Conservation (phyloP, 2,329 filamentous ascomycete genomes). For the Fusarium tuaranense region DNA sequence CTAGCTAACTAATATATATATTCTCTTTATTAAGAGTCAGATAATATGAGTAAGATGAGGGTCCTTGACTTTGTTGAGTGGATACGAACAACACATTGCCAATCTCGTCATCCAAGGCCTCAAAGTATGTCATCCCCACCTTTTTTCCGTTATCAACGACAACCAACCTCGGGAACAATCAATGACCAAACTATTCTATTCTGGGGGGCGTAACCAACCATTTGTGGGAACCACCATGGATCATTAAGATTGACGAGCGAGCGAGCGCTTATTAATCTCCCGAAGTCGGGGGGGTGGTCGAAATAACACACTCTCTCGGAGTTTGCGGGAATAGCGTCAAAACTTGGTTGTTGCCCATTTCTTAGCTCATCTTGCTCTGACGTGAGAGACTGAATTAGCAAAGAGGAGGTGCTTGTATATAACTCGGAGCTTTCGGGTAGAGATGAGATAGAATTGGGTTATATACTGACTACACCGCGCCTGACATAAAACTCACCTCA, state of each 20-base stretch:
- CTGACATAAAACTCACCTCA: background rate
- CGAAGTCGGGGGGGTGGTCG: background rate
- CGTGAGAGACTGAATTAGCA: background rate
- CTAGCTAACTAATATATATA: background rate
- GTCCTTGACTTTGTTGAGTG: background rate
- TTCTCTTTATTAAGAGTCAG: background rate
- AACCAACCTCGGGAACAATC: background rate
- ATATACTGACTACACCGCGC: background rate
- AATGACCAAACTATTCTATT: background rate
- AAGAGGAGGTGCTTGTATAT: background rate
- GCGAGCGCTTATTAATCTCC: background rate
- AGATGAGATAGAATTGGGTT: background rate
- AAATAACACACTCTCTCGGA: background rate
- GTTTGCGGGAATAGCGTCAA: background rate
- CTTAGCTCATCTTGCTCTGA: background rate
- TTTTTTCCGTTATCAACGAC: background rate
- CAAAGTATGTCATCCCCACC: background rate
- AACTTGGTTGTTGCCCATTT: background rate
- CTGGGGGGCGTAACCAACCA: background rate
- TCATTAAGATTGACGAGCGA: background rate
- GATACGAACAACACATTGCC: background rate
- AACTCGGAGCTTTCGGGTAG: background rate
- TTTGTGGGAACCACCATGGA: background rate
- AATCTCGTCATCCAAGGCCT: background rate
- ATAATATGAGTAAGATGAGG: background rate